Base-by-base conservation (phyloP, 441 rosid species). In the Adansonia rubrostipa region DNA sequence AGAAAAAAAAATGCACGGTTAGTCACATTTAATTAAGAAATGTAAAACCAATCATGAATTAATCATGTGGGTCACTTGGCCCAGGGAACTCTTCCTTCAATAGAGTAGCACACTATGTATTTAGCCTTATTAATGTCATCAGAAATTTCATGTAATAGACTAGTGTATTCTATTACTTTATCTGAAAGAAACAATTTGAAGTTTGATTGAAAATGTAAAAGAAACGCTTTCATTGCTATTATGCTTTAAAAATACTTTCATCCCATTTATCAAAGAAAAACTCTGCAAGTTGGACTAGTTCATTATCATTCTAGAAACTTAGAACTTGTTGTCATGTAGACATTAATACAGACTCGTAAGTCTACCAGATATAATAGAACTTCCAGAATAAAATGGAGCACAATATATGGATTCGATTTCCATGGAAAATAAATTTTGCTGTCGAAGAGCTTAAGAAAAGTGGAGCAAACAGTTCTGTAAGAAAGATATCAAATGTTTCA, bases 351-450 rank as follows among this genome's bases (percentile, higher is more conserved):
- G 64, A 54, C 33, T 36, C 76, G 9, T 71, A 40, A 56, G 17
- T 36, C 50, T 40, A 56, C 65, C 15, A 51, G 19, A 73, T 10
- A 72, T 36, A 20, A 54, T 53, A 71, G 48, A 53, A 33, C 22
- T 56, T 56, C 33, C 76, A 36, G 63, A 56, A 72, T 72, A 51
- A 72, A 72, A 72, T 54, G n/a, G 22, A 56, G 51, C 51, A 56
- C 5, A 1, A 56, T 36, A 36, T 14, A 54, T 54, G n/a, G 63
- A 72, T 40, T 10, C 40, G 17, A 17, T 73, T 40, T 56, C 76
- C 51, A 56, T 19, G 51, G 11, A 54, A 71, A 72, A 72, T 4
- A 53, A 54, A 9, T n/a, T 6, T 6, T 10, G 33, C 24, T 17
- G 48, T 72, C 50, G 17, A 54, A 54, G 63, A 54, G 33, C 24